These are phyloP conservation scores for Rasamsonia emersonii DNA, from an alignment of 2,329 filamentous ascomycete species.

Conservation along the genomic window DNA sequence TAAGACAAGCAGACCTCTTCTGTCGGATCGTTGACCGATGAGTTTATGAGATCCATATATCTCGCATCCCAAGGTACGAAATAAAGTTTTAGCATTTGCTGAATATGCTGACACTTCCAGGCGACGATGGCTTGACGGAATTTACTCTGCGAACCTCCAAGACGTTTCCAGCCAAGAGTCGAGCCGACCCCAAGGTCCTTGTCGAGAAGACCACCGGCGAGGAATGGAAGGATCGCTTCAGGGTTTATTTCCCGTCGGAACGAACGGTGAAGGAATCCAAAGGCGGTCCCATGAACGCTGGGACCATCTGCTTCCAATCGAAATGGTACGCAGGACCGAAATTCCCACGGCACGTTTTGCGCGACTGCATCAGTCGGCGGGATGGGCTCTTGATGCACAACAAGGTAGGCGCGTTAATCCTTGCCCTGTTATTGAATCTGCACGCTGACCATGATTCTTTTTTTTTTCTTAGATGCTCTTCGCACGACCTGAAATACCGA, in stretches of 20 bases:
- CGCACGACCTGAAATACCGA: slow-evolving; percentile 20
- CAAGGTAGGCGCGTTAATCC: too few species aligned
- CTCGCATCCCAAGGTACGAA: slow-evolving; percentile 47
- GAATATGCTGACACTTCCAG: slow-evolving; percentile 18
- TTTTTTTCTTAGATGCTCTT: slow-evolving; percentile 22
- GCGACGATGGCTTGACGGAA: slow-evolving; percentile 39
- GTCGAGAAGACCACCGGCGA: slow-evolving; percentile 22
- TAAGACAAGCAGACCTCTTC: slow-evolving; percentile 58
- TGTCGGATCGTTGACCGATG: slow-evolving; percentile 63
- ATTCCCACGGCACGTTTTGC: slow-evolving; percentile 65
- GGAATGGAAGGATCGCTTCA: slow-evolving; percentile 47
- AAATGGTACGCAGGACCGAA: slow-evolving; percentile 61
- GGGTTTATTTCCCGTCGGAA: slow-evolving; percentile 72
- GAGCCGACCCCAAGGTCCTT: slow-evolving; percentile 38
- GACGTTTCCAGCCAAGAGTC: slow-evolving; percentile 11
- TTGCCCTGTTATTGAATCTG: too few species aligned
- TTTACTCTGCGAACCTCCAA: slow-evolving; percentile 30
- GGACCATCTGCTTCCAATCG: slow-evolving; percentile 71
- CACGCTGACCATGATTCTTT: not conserved
- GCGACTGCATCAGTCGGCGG: slow-evolving; percentile 66
- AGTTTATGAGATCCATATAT: slow-evolving; percentile 55
- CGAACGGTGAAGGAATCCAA: slow-evolving; percentile 59
- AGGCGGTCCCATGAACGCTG: slow-evolving; percentile 57
- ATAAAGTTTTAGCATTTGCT: not conserved
- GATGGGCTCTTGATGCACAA: slow-evolving; percentile 75